Percentiles rank a stretch among this genome's conserved stretches.
These are phyloP conservation scores for Geranium rotundifolium DNA, from an alignment of 345 rosid genomes.

Conservation along the genomic window DNA sequence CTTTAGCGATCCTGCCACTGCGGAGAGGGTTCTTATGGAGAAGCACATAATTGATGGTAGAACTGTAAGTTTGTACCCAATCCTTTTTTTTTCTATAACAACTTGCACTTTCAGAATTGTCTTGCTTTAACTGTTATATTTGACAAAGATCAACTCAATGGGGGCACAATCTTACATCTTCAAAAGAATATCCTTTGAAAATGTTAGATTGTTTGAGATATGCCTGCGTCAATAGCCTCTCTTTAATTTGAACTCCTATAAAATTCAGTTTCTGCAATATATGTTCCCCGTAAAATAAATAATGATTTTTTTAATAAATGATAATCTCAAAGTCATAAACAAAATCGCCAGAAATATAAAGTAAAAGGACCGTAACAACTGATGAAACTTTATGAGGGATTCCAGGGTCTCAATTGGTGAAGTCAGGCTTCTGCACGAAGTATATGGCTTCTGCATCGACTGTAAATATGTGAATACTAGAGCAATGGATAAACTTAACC, in stretches of 20 bases:
- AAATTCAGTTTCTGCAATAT: neutral
- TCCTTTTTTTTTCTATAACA: neutral
- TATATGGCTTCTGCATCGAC: no score
- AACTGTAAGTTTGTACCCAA: conserved; percentile 31
- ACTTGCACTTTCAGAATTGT: neutral
- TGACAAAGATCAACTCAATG: neutral
- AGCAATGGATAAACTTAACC: no score
- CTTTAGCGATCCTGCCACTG: conserved; percentile 66
- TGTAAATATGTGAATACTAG: no score
- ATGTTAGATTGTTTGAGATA: no score
- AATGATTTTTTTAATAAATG: neutral
- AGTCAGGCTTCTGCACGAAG: no score
- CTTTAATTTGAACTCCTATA: no score
- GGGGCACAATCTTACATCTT: neutral
- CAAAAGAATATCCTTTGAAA: no score
- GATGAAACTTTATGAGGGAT: neutral
- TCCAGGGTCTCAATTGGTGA: no score
- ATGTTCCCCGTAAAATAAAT: neutral
- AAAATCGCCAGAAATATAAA: neutral
- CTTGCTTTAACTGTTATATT: no score
- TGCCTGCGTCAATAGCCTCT: neutral
- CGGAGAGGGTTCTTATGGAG: conserved; percentile 66
- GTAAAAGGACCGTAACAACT: no score
- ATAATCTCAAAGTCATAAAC: neutral
- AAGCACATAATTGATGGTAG: conserved; percentile 77